Evolutionary conservation across 164 flowering plant species (phyloP).

Genomic region (Cinnamomum micranthum): DNA sequence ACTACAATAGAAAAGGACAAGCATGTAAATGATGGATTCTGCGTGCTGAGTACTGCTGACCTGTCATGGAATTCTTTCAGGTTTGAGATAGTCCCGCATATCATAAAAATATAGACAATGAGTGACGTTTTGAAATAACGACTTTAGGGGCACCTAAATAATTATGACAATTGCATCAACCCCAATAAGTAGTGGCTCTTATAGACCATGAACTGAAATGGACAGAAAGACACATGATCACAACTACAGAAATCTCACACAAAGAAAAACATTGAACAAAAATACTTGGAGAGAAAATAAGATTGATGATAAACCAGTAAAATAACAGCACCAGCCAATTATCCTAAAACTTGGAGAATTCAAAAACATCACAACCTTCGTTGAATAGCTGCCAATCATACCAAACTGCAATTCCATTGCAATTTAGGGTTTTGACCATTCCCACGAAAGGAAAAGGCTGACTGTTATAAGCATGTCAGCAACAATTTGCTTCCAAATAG

Average conservation of each 20-base stretch:
- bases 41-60: no score
- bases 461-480: background rate
- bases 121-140: no score
- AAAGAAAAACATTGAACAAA: background rate
- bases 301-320: background rate
- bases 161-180: no score
- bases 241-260: background rate
- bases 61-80: no score
- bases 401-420: background rate
- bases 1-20: no score
- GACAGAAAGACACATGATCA: background rate
- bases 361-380: background rate
- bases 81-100: no score
- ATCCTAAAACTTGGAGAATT: background rate
- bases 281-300: background rate
- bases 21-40: no score
- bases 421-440: background rate
- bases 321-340: background rate
- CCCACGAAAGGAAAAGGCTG: background rate
- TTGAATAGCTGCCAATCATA: background rate
- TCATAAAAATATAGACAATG: no score
- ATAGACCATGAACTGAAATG: no score
- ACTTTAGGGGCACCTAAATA: no score
- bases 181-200: no score
- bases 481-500: background rate